phyloP scores from a whole-genome alignment of 2,329 filamentous ascomycete genomes.

The Blastomyces gilchristii region DNA sequence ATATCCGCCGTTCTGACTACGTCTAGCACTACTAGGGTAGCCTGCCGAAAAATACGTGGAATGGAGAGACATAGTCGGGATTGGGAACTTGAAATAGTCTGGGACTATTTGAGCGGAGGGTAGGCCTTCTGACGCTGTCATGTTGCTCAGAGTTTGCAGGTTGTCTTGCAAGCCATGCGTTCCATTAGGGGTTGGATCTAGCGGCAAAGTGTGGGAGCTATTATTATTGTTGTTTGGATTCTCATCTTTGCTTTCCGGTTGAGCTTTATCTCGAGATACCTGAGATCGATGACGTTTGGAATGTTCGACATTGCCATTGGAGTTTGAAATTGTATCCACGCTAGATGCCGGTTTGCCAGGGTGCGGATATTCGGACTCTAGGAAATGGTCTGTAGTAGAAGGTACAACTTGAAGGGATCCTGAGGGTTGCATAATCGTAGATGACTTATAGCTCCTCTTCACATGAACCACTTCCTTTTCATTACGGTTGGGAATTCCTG shows the following conservation, averaged over 20 bases:
- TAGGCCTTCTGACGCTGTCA: constrained; percentile 22
- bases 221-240: neutral
- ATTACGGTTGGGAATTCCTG: neutral
- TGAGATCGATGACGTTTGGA: neutral
- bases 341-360: constrained; percentile 13
- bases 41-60: constrained; percentile 27
- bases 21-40: constrained; percentile 18
- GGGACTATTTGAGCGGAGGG: constrained; percentile 31
- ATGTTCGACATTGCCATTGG: constrained; percentile 7
- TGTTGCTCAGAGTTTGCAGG: neutral
- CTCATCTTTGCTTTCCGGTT: neutral
- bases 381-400: constrained; percentile 31
- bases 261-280: neutral
- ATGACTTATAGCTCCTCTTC: neutral
- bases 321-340: constrained; percentile 10
- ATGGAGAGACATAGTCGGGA: constrained; percentile 28
- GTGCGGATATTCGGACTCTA: constrained; percentile 32
- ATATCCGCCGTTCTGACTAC: constrained; percentile 17
- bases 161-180: constrained; percentile 7
- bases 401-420: constrained; percentile 24
- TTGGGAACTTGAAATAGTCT: constrained; percentile 21
- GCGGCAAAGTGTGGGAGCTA: neutral
- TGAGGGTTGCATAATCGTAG: constrained; percentile 9
- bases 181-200: constrained; percentile 10
- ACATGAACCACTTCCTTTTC: neutral